These are phyloP conservation scores for Clarireedia paspali DNA, from an alignment of 2,329 filamentous ascomycete species.

Conservation along the genomic window DNA sequence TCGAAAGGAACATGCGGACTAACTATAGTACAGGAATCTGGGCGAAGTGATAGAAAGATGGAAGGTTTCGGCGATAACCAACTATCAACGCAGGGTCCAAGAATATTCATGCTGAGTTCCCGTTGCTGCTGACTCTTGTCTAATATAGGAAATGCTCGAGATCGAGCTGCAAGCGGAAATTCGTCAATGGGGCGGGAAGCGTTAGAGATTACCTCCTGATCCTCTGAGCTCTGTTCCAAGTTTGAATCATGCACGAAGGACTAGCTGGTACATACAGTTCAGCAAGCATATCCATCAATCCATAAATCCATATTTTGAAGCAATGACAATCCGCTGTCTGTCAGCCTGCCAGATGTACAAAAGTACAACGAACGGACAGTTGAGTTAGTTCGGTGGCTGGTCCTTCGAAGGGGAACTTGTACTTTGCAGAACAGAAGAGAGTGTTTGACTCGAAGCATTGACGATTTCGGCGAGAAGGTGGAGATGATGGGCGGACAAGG, in stretches of 20 bases:
- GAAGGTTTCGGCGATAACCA: slow-evolving; percentile 17
- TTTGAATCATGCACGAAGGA: not conserved
- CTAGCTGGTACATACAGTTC: too few relatives aligned
- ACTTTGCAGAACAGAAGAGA: too few relatives aligned
- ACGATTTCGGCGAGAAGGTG: too few relatives aligned
- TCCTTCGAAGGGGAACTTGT: too few relatives aligned
- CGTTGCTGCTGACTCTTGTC: not conserved
- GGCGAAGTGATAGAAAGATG: not conserved
- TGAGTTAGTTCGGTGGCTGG: too few relatives aligned
- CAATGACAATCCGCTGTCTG: too few relatives aligned
- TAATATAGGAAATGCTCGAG: not conserved
- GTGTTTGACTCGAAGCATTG: too few relatives aligned
- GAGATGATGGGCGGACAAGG: too few relatives aligned
- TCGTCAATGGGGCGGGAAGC: slow-evolving; percentile 19
- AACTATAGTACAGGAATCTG: slow-evolving; percentile 7
- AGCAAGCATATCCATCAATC: not conserved
- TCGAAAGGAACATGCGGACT: slow-evolving; percentile 16
- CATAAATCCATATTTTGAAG: not conserved
- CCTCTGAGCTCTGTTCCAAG: not conserved
- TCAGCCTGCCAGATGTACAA: too few relatives aligned
- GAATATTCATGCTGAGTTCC: slow-evolving; percentile 9
- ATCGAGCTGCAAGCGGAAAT: slow-evolving; percentile 24
- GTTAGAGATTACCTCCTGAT: slow-evolving; percentile 8
- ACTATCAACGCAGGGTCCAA: slow-evolving; percentile 14
- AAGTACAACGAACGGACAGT: too few relatives aligned